Evolutionary conservation across 495 filamentous ascomycete genomes (phyloP), one percentile per base, ranked within the genome.

Genomic region (Lasiosphaeriaceae sp.): DNA sequence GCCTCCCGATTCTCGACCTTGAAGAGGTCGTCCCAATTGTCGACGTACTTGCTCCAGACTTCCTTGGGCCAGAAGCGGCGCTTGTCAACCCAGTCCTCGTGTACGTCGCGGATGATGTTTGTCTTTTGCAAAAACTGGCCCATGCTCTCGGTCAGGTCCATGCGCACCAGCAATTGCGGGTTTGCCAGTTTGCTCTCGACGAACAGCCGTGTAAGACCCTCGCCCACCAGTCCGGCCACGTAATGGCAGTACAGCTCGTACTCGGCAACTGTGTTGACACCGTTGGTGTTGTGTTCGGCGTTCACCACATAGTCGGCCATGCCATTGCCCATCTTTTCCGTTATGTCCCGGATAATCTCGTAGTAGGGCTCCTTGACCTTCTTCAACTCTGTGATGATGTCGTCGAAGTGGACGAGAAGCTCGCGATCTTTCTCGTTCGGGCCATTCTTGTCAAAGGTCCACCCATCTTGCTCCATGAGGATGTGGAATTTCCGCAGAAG

Each of bases 201-300:
- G 62, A 98, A 97, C 22, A 97, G 80, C 16, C 87, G 86, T 11
- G 94, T 98, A 52, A 92, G 73, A 35, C 94, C 94, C 71, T 97
- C 92, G 48, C 94, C 94, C 23, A 98, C 94, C 34, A 98, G 74
- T 21, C 94, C 94, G n/a, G 94, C 94, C 22, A 98, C 94, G 64
- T 97, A 97, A 66, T 95, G 89, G 75, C 94, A 98, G 77, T 98
- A 98, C 29, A 90, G 73, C 67, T 97, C 93, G 70, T 96, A 98
- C 56, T 97, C 91, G 55, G 85, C 77, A 56, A 93, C 74, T 1
- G 91, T 95, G 66, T 90, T 80, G 45, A 97, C 90, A 41, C 89
- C 90, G 50, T 90, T 83, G 54, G 75, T 71, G 62, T 92, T 89
- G 60, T 86, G 75, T 64, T 88, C 90, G 21, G 89, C 86, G 65